Evolutionary conservation across 2,329 filamentous ascomycete genomes (phyloP).

Genomic region (Raffaelea ambrosiae): DNA sequence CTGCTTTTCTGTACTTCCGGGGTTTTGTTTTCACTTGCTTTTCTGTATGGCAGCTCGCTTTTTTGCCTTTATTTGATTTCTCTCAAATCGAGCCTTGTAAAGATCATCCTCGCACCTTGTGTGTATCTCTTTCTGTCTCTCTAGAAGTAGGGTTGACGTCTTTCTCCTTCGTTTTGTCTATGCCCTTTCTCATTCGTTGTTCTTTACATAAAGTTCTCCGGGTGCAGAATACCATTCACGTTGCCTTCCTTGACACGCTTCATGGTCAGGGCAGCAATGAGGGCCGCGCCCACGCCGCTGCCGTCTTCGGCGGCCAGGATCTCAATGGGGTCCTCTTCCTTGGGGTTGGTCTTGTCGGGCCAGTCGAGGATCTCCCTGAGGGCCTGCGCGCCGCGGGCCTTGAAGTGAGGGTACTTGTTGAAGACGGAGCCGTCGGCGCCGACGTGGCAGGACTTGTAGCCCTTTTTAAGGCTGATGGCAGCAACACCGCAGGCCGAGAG

Average conservation of each 20-base stretch:
- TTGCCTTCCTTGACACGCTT: constrained; percentile 57
- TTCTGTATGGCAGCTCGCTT: too few relatives aligned
- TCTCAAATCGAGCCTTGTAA: too few relatives aligned
- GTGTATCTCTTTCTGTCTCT: too few relatives aligned
- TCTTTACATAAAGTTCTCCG: constrained; percentile 48
- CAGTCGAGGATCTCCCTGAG: constrained; percentile 94
- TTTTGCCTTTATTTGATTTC: too few relatives aligned
- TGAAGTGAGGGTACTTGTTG: constrained; percentile 99
- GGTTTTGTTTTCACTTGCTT: too few relatives aligned
- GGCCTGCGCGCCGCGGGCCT: constrained; percentile 79
- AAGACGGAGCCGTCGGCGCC: constrained; percentile 96
- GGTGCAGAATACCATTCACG: constrained; percentile 54
- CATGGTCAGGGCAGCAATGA: constrained; percentile 72
- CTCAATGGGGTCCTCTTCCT: constrained; percentile 79
- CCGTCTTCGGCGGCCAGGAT: constrained; percentile 90
- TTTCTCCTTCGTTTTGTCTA: too few relatives aligned
- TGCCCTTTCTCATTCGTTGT: neutral
- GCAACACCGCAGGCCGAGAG: constrained; percentile 92
- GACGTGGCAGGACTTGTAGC: constrained; percentile 79
- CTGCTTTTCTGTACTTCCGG: too few relatives aligned
- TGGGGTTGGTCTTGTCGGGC: constrained; percentile 59
- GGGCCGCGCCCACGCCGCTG: constrained; percentile 88
- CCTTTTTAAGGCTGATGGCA: constrained; percentile 95
- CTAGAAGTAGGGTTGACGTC: too few relatives aligned
- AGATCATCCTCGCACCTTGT: too few relatives aligned